Evolutionary conservation across 306 rosid species (phyloP).

Genomic region (Astragalus membranaceus): DNA sequence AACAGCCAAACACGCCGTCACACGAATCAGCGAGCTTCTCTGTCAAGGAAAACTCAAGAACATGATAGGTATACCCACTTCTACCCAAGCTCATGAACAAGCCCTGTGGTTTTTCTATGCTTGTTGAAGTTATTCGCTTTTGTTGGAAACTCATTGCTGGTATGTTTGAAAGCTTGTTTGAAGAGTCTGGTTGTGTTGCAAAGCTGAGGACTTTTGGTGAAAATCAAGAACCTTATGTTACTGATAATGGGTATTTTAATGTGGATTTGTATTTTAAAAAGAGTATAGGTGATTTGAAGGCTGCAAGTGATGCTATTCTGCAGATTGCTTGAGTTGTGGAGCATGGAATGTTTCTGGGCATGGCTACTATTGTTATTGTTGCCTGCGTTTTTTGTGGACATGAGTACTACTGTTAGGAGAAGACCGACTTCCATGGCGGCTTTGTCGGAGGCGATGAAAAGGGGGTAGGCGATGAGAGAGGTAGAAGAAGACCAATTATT

Average conservation of each 20-base stretch:
- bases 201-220: constrained; percentile 48
- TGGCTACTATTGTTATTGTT: constrained; percentile 84
- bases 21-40: constrained; percentile 72
- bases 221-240: constrained; percentile 48
- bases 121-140: constrained; percentile 68
- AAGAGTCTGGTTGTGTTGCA: constrained; percentile 55
- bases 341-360: constrained; percentile 83
- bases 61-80: constrained; percentile 80
- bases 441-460: too few species aligned
- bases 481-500: too few species aligned
- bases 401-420: too few species aligned
- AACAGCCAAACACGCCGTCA: constrained; percentile 76
- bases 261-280: constrained; percentile 63
- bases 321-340: constrained; percentile 77
- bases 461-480: too few species aligned
- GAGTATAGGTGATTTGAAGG: constrained; percentile 74
- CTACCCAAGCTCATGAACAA: constrained; percentile 63
- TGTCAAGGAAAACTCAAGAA: constrained; percentile 53
- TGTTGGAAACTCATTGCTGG: constrained; percentile 71
- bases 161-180: constrained; percentile 43
- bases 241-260: constrained; percentile 66
- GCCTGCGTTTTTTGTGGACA: too few species aligned
- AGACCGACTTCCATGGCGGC: too few species aligned
- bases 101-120: constrained; percentile 79
- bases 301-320: constrained; percentile 65